phyloP scores from a whole-genome alignment of 306 rosid species.

The Prunus salicina region DNA sequence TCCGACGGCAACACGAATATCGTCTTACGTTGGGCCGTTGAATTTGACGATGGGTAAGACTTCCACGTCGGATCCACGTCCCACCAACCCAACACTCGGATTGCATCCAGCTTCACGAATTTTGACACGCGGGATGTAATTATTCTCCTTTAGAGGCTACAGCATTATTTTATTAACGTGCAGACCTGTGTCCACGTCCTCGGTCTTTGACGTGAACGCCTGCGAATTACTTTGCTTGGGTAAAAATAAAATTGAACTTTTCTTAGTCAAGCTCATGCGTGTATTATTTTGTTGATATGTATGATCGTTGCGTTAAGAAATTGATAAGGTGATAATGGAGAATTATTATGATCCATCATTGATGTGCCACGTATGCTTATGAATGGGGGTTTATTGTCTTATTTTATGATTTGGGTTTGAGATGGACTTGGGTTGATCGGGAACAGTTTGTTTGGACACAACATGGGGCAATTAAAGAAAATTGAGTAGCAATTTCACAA shows the following conservation, averaged over 20 bases:
- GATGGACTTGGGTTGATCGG: too few species aligned
- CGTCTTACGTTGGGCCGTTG: background rate
- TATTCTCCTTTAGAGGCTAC: too few species aligned
- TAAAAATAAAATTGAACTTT: background rate
- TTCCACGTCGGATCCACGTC: slow-evolving; percentile 64
- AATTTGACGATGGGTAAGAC: slow-evolving; percentile 17
- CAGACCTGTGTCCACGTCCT: slow-evolving; percentile 35
- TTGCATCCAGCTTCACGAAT: background rate
- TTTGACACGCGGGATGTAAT: too few species aligned
- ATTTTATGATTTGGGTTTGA: too few species aligned
- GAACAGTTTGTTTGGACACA: too few species aligned
- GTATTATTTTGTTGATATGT: background rate
- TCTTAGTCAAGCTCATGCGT: background rate
- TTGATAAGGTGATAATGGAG: background rate
- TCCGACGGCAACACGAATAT: background rate
- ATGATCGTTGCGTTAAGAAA: background rate
- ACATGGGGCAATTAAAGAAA: too few species aligned
- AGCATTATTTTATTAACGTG: background rate
- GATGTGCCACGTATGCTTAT: slow-evolving; percentile 7
- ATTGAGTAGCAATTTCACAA: background rate
- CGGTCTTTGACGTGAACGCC: background rate
- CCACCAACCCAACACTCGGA: background rate
- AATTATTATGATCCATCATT: background rate
- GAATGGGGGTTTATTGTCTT: background rate
- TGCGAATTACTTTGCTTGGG: background rate